Conservation (phyloP, 257 asterid genomes). For the Fraxinus pennsylvanica region DNA sequence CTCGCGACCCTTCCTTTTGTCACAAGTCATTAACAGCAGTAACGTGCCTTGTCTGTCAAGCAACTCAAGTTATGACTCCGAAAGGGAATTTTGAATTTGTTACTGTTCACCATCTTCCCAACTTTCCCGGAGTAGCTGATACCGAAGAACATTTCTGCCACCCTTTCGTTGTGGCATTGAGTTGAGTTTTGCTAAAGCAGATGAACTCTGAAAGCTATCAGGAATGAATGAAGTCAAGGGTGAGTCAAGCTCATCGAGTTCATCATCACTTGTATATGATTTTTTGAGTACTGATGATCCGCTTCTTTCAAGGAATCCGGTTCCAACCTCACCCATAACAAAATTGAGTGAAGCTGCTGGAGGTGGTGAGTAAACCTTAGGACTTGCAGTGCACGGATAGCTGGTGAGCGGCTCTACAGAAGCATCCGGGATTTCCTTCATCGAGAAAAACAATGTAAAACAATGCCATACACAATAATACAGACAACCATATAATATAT, state of each 20-base stretch:
- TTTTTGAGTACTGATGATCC: slow-evolving; percentile 57
- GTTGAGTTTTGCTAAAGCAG: slow-evolving; percentile 50
- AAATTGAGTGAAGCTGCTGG: slow-evolving; percentile 55
- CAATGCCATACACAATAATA: neutral
- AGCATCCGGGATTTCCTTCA: slow-evolving; percentile 47
- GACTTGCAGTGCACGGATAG: slow-evolving; percentile 58
- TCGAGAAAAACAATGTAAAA: slow-evolving; percentile 4
- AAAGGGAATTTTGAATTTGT: neutral
- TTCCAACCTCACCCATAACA: slow-evolving; percentile 59
- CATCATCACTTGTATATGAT: slow-evolving; percentile 77
- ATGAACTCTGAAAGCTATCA: slow-evolving; percentile 46
- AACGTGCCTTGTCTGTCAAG: neutral
- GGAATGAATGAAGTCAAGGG: slow-evolving; percentile 64
- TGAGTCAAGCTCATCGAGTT: slow-evolving; percentile 70
- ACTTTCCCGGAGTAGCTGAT: slow-evolving; percentile 64
- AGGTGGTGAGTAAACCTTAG: slow-evolving; percentile 65
- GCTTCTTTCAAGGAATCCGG: slow-evolving; percentile 47
- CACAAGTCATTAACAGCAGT: neutral
- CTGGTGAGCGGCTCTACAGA: slow-evolving; percentile 35
- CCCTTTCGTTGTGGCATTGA: slow-evolving; percentile 57
- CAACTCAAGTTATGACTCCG: neutral
- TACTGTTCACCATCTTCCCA: slow-evolving; percentile 47
- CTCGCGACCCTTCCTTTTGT: neutral
- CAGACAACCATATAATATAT: neutral
- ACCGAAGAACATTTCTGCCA: slow-evolving; percentile 54